A percentile compares a stretch with the other conserved stretches of the same genome.
Evolutionary conservation across 129 eudicot species (phyloP).

Genomic region (Deinandra increscens): DNA sequence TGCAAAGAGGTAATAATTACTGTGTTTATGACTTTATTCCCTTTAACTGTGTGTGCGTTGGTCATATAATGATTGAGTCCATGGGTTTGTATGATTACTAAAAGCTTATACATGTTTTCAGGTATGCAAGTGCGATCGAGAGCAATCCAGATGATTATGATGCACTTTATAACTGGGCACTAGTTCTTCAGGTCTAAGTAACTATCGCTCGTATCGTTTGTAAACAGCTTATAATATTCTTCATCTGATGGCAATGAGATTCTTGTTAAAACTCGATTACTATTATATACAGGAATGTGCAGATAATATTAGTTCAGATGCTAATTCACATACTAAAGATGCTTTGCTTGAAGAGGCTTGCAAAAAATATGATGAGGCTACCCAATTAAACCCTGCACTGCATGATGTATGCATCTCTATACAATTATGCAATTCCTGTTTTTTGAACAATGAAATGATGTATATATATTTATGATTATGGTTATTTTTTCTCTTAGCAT

Average conservation of each 20-base stretch:
- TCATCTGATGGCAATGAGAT: not conserved
- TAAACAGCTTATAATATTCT: not conserved
- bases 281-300: constrained; percentile 77
- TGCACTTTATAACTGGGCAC: constrained; percentile 96
- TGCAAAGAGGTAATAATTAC: constrained; percentile 62
- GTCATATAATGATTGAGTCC: constrained; percentile 1
- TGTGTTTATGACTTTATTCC: not conserved
- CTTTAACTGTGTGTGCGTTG: not conserved
- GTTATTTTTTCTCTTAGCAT: not conserved
- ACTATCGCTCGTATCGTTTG: not conserved
- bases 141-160: constrained; percentile 91
- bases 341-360: constrained; percentile 96
- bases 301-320: constrained; percentile 71
- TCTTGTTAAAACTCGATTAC: not conserved
- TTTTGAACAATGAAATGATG: constrained; percentile 1
- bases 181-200: constrained; percentile 82
- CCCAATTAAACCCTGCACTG: constrained; percentile 82
- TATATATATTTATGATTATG: not conserved
- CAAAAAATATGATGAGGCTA: constrained; percentile 88
- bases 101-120: constrained; percentile 36
- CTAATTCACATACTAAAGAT: constrained; percentile 78
- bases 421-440: not conserved
- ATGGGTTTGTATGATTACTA: constrained; percentile 4
- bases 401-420: constrained; percentile 52
- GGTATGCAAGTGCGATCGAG: constrained; percentile 89